Evolutionary conservation across 257 asterid species (phyloP), one percentile per base, ranked within the genome.

Genomic region (Nicotiana benthamiana): DNA sequence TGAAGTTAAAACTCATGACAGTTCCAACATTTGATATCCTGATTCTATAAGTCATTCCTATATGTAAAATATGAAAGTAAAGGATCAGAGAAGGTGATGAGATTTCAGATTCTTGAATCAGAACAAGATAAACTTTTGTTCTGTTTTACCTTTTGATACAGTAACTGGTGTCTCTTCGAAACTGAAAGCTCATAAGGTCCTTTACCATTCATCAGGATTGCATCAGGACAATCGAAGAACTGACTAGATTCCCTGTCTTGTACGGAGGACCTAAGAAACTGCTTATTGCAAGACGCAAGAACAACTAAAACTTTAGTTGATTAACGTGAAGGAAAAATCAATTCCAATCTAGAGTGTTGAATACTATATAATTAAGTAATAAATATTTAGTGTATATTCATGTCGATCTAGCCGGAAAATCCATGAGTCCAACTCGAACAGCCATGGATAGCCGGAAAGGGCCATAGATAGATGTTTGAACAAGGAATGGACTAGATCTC

Each of bases 151-250:
- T 84, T 82, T 64, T 6, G 92, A 34, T 43, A 91, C 90, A 0
- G 83, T 89, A 62, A 83, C 80, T 90, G 87, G 17, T 88, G 67
- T 43, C 77, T 36, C 27, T 48, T 20, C 4, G 85, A n/a, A 40
- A 24, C 46, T 61, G 90, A 82, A 67, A 75, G 81, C 13, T 62
- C 64, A 13, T 15, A 90, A 9, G 95, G 89, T 56, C 89, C 84
- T 85, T 92, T 93, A 9, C 98, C 98, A 60, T 93, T 93, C 87
- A 92, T 88, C 26, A 93, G 90, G 79, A 93, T 89, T 84, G 81
- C 80, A 22, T 76, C 80, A 0, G 89, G 88, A 11, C 34, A 9
- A 5, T 59, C 81, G 11, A 77, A 62, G 5, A 32, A 3, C 22
- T 40, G 40, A 27, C 5, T 59, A 13, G 5, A 78, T 40, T 40